A percentile compares a stretch with the other conserved stretches of the same genome.
These are phyloP conservation scores for Heliosperma pusillum DNA, from an alignment of 148 eudicot species.

Conservation along the genomic window DNA sequence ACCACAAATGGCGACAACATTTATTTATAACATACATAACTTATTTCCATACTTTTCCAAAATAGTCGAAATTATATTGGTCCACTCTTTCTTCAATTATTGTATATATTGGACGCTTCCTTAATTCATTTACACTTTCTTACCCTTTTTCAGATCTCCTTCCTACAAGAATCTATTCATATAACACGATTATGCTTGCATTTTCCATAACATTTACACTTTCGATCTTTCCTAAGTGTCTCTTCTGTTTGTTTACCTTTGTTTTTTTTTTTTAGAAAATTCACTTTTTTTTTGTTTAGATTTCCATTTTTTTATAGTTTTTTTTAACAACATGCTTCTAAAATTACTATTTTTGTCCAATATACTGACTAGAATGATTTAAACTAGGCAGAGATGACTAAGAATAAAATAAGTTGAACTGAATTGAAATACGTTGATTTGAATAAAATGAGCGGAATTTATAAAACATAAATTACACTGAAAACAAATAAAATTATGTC, in stretches of 20 bases:
- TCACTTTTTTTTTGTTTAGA: background rate
- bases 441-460: no score
- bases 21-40: conserved; percentile 12
- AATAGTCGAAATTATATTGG: background rate
- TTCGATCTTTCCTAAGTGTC: background rate
- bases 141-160: background rate
- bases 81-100: background rate
- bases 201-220: background rate
- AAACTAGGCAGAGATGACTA: no score
- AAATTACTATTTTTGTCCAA: no score
- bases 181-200: background rate
- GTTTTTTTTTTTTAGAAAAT: background rate
- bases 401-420: no score
- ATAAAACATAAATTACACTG: no score
- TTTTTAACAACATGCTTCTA: no score
- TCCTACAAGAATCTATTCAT: conserved; percentile 11
- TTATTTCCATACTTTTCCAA: conserved; percentile 14
- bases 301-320: no score
- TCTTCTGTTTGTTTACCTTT: background rate
- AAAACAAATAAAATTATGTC: no score
- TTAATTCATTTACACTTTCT: background rate
- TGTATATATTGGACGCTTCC: background rate
- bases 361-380: no score
- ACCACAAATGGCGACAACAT: conserved; percentile 28
- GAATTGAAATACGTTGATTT: no score